Conservation (phyloP, 495 filamentous ascomycete genomes). For the Aspergillus heteromorphus region DNA sequence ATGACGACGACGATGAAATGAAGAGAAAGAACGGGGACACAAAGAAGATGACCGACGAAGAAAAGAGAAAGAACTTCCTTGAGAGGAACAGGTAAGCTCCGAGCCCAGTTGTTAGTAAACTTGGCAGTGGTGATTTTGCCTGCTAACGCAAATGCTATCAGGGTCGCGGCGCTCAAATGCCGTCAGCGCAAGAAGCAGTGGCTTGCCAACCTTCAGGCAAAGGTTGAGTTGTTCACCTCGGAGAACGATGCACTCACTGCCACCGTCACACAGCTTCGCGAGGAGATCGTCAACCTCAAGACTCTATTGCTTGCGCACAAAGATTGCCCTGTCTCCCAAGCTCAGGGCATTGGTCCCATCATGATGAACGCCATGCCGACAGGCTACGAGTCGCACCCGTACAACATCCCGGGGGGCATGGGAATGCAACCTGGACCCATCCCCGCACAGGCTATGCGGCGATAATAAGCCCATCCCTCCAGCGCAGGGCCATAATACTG, state of each 20-base stretch:
- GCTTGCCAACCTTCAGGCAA: constrained; percentile 90
- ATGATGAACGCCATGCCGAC: constrained; percentile 55
- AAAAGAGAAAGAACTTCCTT: constrained; percentile 96
- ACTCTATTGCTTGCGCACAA: constrained; percentile 91
- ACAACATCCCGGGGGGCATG: constrained; percentile 34
- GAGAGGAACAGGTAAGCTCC: constrained; percentile 84
- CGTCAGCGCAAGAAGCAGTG: constrained; percentile 98
- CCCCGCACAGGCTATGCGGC: constrained; percentile 37
- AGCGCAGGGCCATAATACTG: constrained; percentile 2
- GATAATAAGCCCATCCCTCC: constrained; percentile 1
- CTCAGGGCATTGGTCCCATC: constrained; percentile 69
- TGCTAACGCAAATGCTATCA: constrained; percentile 34
- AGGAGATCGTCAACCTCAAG: constrained; percentile 95
- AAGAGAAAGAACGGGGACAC: constrained; percentile 35
- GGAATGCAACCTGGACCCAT: constrained; percentile 39
- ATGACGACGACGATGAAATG: constrained; percentile 53
- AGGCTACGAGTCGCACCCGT: constrained; percentile 34
- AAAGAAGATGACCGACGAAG: constrained; percentile 98
- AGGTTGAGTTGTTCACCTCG: constrained; percentile 84
- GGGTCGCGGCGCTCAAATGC: constrained; percentile 94
- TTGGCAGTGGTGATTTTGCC: background rate
- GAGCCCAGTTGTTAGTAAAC: background rate
- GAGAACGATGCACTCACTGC: constrained; percentile 87
- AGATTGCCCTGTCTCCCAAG: constrained; percentile 88
- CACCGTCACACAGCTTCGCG: constrained; percentile 76